Evolutionary conservation across 2,329 filamentous ascomycete species (phyloP).

Genomic region (Diaporthe eres): DNA sequence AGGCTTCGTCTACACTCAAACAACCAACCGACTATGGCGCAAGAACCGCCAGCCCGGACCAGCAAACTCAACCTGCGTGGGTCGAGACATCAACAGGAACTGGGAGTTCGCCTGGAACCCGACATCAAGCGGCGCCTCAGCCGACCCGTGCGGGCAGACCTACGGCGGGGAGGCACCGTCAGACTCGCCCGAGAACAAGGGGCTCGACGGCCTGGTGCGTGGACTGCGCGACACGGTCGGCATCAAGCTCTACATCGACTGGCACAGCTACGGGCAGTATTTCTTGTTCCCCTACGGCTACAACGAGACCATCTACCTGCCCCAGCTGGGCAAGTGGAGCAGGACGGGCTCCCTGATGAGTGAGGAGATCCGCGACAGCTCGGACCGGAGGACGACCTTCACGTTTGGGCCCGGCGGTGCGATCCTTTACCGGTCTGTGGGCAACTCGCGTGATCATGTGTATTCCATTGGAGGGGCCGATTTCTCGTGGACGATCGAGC

Average conservation of each 20-base stretch:
- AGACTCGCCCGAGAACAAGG: conserved; percentile 64
- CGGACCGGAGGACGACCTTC: conserved; percentile 68
- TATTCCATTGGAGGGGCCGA: conserved; percentile 58
- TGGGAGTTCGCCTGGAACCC: conserved; percentile 53
- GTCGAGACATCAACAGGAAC: conserved; percentile 68
- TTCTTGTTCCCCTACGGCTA: conserved; percentile 73
- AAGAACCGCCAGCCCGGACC: conserved; percentile 65
- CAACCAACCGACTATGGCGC: conserved; percentile 73
- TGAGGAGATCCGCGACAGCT: conserved; percentile 53
- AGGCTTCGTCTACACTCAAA: conserved; percentile 70
- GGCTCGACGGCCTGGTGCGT: conserved; percentile 56
- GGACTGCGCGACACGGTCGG: conserved; percentile 46
- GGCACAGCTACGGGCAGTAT: conserved; percentile 59
- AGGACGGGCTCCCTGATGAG: conserved; percentile 67
- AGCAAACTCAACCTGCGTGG: conserved; percentile 55
- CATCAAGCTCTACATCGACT: conserved; percentile 60
- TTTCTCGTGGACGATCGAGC: conserved; percentile 58
- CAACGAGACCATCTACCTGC: conserved; percentile 64
- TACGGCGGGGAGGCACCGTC: conserved; percentile 60
- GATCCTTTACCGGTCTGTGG: conserved; percentile 64
- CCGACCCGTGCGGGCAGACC: conserved; percentile 65
- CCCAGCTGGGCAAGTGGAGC: conserved; percentile 62
- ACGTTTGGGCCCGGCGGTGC: conserved; percentile 43
- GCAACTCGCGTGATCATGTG: conserved; percentile 61
- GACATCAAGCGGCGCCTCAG: conserved; percentile 63